Evolutionary conservation across 2,329 filamentous ascomycete species (phyloP), one percentile per base, ranked within the genome.

Genomic region (Pseudocercospora macadamiae): DNA sequence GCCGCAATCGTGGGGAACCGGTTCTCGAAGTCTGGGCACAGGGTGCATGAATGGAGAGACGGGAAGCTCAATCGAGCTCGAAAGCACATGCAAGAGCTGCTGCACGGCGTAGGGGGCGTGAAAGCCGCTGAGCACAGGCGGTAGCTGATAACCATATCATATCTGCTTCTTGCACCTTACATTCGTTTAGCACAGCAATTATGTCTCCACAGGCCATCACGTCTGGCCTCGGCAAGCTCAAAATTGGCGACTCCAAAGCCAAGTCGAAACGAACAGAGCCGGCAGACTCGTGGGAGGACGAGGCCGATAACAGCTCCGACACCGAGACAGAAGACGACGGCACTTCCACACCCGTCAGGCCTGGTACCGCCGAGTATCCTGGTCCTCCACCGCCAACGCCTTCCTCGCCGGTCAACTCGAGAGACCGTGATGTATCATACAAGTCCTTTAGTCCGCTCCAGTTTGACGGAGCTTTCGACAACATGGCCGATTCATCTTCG

Each of bases 271-370:
- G 56, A 34, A 45, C 62, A 42, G 60, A 66, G 48, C 63, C 65
- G 2, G 84, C 82, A 54, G 89, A 92, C 64, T 90, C 87, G 42
- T 93, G 89, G 89, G 89, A 92, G 75, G 88, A 95, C 68, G 89
- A 89, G 56, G 80, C 82, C 28, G 74, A 80, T 10, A 79, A 79
- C 57, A 68, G 71, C 45, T 60, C 59, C 52, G 61, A 63, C 55
- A 72, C 72, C 42, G 69, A 66, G 51, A 69, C 71, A 48, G 66
- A 74, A 62, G 34, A 61, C 59, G 66, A 57, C 54, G 36, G 44
- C 66, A 59, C 62, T 67, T 73, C 60, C 57, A 70, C 52, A 64
- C 66, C 64, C 57, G 67, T 56, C 66, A 30, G 56, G 23, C 64
- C 60, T 9, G 28, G 51, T 37, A 67, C 59, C 18, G 59, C 61